phyloP scores from a whole-genome alignment of 2,329 filamentous ascomycete genomes.

The Fusarium oligoseptatum region DNA sequence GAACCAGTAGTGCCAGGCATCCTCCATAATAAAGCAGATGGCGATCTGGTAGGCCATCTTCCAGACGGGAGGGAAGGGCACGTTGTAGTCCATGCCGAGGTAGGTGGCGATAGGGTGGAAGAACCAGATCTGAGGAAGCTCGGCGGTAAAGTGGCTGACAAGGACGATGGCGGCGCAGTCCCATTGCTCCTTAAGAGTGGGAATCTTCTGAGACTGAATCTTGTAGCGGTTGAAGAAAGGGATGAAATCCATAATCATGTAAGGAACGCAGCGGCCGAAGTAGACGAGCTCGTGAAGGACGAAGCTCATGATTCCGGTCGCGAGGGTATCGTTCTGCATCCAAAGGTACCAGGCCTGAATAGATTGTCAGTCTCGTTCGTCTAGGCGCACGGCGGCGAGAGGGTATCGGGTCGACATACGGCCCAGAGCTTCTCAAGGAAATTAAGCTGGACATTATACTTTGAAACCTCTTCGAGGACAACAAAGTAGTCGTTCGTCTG shows the following conservation, averaged over 20 bases:
- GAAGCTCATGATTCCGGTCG: slow-evolving; percentile 98
- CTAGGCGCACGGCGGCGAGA: slow-evolving; percentile 5
- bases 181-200: slow-evolving; percentile 93
- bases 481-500: slow-evolving; percentile 65
- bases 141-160: slow-evolving; percentile 95
- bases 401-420: slow-evolving; percentile 60
- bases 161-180: slow-evolving; percentile 94
- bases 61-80: slow-evolving; percentile 87
- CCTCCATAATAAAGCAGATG: slow-evolving; percentile 95
- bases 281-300: slow-evolving; percentile 94
- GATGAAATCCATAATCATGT: slow-evolving; percentile 91
- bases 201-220: slow-evolving; percentile 91
- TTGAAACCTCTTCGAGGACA: slow-evolving; percentile 73
- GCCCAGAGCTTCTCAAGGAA: slow-evolving; percentile 91
- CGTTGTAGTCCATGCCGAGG: slow-evolving; percentile 87
- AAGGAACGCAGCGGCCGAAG: slow-evolving; percentile 91
- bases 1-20: slow-evolving; percentile 98
- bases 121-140: slow-evolving; percentile 98
- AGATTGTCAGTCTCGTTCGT: slow-evolving; percentile 31
- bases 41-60: slow-evolving; percentile 93
- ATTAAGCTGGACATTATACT: slow-evolving; percentile 88
- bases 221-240: slow-evolving; percentile 94
- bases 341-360: slow-evolving; percentile 90
- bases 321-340: slow-evolving; percentile 97
- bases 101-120: slow-evolving; percentile 97